phyloP scores from a whole-genome alignment of 176 grass and related monocot genomes.

The Thinopyrum elongatum region DNA sequence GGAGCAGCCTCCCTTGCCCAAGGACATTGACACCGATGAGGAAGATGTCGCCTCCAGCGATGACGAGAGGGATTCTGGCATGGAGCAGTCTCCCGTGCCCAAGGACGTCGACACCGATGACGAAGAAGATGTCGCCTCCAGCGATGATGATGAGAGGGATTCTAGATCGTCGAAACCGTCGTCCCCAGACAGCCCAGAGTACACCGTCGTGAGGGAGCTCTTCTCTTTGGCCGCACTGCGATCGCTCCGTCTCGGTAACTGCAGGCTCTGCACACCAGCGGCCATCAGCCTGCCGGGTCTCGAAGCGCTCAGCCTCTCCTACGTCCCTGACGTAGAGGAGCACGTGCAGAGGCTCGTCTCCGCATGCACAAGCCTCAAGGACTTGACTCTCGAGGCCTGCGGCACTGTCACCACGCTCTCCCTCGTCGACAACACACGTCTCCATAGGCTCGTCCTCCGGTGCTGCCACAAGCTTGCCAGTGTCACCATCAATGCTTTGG shows the following conservation, averaged over 20 bases:
- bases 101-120: too few relatives aligned
- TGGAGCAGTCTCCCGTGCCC: too few relatives aligned
- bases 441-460: constrained; percentile 4
- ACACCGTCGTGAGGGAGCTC: neutral
- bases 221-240: neutral
- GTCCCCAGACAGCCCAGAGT: too few relatives aligned
- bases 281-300: neutral
- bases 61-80: too few relatives aligned
- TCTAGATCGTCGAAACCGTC: too few relatives aligned
- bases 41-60: too few relatives aligned
- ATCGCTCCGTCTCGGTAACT: neutral
- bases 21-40: too few relatives aligned
- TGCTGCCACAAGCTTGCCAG: neutral
- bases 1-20: too few relatives aligned
- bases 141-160: too few relatives aligned
- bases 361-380: neutral
- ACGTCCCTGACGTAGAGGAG: neutral
- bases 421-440: neutral
- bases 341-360: constrained; percentile 5
- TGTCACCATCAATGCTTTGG: neutral
- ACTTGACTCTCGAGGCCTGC: constrained; percentile 14
- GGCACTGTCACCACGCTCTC: neutral
- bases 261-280: neutral
- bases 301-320: neutral
- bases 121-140: too few relatives aligned